Evolutionary conservation across 148 eudicot genomes (phyloP).

Genomic region (Mesembryanthemum crystallinum): DNA sequence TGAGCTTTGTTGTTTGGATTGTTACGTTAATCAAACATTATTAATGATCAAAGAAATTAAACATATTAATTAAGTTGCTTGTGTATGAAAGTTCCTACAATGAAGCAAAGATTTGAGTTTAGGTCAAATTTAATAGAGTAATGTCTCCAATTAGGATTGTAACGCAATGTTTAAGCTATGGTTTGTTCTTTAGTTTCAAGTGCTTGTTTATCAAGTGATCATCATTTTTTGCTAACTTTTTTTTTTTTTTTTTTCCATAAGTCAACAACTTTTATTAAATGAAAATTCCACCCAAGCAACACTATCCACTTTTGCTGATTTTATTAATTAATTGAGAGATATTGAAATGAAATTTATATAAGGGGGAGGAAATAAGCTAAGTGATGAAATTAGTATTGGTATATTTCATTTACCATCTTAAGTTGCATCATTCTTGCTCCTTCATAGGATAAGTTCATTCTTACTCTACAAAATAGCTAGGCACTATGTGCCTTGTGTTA

Average conservation of each 20-base stretch:
- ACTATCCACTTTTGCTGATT: too few relatives aligned
- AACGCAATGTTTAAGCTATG: constrained; percentile 10
- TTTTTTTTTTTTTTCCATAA: too few relatives aligned
- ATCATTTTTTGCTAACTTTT: neutral
- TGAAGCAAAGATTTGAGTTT: constrained; percentile 17
- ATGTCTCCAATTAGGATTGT: neutral
- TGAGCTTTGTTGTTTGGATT: constrained; percentile 6
- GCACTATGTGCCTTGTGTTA: too few relatives aligned
- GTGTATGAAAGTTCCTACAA: constrained; percentile 18
- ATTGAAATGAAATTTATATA: too few relatives aligned
- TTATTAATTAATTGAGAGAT: too few relatives aligned
- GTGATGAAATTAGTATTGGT: too few relatives aligned
- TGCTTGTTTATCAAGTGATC: constrained; percentile 11
- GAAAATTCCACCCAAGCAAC: too few relatives aligned
- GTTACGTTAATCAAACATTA: neutral
- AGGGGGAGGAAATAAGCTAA: too few relatives aligned
- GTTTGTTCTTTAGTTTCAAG: constrained; percentile 5
- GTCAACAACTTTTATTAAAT: neutral
- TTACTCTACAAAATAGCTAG: too few relatives aligned
- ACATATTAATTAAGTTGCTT: constrained; percentile 13
- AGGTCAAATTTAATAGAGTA: constrained; percentile 4
- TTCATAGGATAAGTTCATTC: too few relatives aligned
- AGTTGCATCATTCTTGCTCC: too few relatives aligned
- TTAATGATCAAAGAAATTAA: constrained; percentile 1
- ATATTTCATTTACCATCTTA: too few relatives aligned